Base-by-base conservation (phyloP, 208 protist species). In the Leishmania turanica region DNA sequence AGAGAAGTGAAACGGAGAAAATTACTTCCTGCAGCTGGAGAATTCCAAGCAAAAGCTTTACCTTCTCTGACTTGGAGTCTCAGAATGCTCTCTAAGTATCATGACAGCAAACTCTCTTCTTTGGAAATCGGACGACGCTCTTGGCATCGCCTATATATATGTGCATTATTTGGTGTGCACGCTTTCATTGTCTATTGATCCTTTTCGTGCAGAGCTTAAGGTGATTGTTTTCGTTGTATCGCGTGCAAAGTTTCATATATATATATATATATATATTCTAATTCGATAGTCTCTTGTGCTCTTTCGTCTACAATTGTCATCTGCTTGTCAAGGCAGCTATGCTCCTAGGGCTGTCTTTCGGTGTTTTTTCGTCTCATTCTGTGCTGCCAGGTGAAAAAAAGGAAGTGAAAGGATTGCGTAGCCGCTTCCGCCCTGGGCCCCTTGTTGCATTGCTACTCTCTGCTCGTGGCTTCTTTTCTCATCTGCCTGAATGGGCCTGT, bases 61-160 rank as follows among this genome's bases (percentile, higher is more conserved):
- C 76, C 0, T 83, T 91, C 66, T 77, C 89, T 4, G 92, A 95
- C 42, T 64, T 95, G 42, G 76, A 85, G 60, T 79, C 83, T 17
- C 92, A 95, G 40, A 95, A 93, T 66, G 75, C 85, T 1, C 56
- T 84, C 56, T 87, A 75, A 34, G 56, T 68, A 49, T 79, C 65
- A 40, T 81, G 45, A n/a, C 31, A 21, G 2, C 21, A 24, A 21
- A 3, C 1, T 47, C 21, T 7, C 68, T 51, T 3, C 13, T 8
- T 72, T 47, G 27, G 3, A 21, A 17, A 17, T 45, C 27, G 42
- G 13, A 51, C 19, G 24, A 72, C 31, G 19, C 68, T 47, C 24
- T 72, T n/a, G 21, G 27, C 37, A 2, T 37, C 68, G 27, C 45
- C 60, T 2, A 37, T 11, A 77, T 21, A 21, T 40, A n/a, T 71